Evolutionary conservation across 495 filamentous ascomycete species (phyloP).

Genomic region (Hypomontagnella submonticulosa): DNA sequence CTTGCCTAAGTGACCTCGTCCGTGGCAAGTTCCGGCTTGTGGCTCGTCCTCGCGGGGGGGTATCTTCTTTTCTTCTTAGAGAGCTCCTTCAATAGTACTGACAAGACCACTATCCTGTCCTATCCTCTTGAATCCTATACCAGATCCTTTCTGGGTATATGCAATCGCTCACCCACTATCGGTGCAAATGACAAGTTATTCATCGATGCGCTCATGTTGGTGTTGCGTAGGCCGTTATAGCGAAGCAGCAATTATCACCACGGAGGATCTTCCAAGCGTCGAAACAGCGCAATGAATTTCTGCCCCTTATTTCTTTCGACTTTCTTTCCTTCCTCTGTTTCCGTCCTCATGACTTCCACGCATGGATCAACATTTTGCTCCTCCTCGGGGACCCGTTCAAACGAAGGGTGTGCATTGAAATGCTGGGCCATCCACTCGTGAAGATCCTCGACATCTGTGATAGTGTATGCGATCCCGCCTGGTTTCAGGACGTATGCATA

Average conservation of each 20-base stretch:
- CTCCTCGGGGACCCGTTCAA: conserved; percentile 70
- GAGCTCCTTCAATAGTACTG: too few relatives aligned
- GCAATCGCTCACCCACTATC: too few relatives aligned
- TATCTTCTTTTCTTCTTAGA: too few relatives aligned
- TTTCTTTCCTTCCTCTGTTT: conserved; percentile 98
- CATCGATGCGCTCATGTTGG: neutral
- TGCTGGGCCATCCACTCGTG: conserved; percentile 91
- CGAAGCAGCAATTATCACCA: conserved; percentile 58
- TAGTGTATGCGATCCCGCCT: conserved; percentile 90
- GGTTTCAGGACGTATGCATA: conserved; percentile 90
- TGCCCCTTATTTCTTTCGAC: conserved; percentile 87
- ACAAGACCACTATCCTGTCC: too few relatives aligned
- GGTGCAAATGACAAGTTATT: neutral
- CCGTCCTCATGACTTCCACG: conserved; percentile 80
- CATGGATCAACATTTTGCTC: conserved; percentile 79
- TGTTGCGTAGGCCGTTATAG: neutral
- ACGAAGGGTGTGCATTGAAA: conserved; percentile 76
- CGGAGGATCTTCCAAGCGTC: conserved; percentile 80
- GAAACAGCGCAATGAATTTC: conserved; percentile 89
- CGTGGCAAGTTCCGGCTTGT: too few relatives aligned
- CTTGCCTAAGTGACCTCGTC: too few relatives aligned
- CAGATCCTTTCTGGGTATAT: too few relatives aligned
- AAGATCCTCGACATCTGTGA: conserved; percentile 95
- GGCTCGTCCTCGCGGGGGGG: too few relatives aligned
- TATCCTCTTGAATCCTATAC: too few relatives aligned